A percentile compares a stretch with the other conserved stretches of the same genome.
Conservation (phyloP, 73 alveolate species). For the Effrenium voratum region DNA sequence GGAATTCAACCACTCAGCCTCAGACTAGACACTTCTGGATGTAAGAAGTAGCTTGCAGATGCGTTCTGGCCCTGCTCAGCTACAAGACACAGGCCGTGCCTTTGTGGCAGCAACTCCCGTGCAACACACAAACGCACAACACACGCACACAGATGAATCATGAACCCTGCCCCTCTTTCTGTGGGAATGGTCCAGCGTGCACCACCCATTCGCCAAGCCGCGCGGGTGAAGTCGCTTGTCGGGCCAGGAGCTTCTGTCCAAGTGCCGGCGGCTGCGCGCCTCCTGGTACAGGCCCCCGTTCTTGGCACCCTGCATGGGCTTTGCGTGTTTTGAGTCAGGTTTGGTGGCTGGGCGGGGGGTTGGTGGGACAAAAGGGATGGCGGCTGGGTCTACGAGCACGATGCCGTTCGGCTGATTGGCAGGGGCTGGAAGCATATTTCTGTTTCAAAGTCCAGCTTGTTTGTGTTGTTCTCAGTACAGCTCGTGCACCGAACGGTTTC, state of each 20-base stretch:
- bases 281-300: slow-evolving; percentile 9
- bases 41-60: no score
- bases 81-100: no score
- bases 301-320: neutral
- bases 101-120: neutral
- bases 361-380: neutral
- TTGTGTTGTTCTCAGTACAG: no score
- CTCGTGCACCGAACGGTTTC: no score
- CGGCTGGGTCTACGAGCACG: neutral
- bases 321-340: neutral
- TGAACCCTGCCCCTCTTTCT: neutral
- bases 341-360: neutral
- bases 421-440: neutral
- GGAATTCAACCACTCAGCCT: no score
- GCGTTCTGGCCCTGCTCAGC: neutral
- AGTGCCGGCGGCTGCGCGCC: slow-evolving; percentile 4
- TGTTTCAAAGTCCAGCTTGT: no score
- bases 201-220: no score
- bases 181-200: no score
- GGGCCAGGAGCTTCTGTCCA: neutral
- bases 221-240: neutral
- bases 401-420: neutral
- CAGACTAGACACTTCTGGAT: no score
- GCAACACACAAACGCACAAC: neutral
- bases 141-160: neutral